These are phyloP conservation scores for Leccinum pachyderme DNA, from an alignment of 1,284 basidiomycete species.

Conservation along the genomic window DNA sequence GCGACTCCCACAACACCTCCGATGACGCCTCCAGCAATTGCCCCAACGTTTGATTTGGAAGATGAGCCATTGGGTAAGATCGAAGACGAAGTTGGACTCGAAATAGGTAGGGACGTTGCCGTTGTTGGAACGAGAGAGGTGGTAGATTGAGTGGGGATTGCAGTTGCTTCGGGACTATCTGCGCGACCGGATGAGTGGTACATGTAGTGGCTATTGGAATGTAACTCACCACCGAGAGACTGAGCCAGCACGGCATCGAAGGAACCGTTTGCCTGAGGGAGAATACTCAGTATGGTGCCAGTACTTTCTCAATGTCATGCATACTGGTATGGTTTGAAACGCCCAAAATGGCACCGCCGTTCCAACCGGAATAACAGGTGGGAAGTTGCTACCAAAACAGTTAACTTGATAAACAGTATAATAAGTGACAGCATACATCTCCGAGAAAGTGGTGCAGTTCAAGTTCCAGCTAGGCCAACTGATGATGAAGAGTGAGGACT, in stretches of 20 bases:
- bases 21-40: constrained; percentile 38
- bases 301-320: neutral
- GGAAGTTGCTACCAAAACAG: constrained; percentile 20
- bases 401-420: constrained; percentile 2
- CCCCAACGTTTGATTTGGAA: constrained; percentile 14
- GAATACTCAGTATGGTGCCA: constrained; percentile 1
- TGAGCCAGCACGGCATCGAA: constrained; percentile 27
- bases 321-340: constrained; percentile 31
- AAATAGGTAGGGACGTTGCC: neutral
- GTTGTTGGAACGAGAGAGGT: constrained; percentile 5
- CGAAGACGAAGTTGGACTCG: neutral
- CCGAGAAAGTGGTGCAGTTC: constrained; percentile 25
- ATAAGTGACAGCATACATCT: constrained; percentile 14
- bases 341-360: constrained; percentile 35
- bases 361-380: constrained; percentile 20
- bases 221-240: constrained; percentile 23
- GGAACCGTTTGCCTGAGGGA: constrained; percentile 12
- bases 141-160: constrained; percentile 20
- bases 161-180: constrained; percentile 33
- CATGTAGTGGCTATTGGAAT: neutral
- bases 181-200: neutral
- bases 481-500: neutral
- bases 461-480: constrained; percentile 32
- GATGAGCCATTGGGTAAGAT: neutral
- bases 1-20: constrained; percentile 37